Evolutionary conservation across 305 asterid genomes (phyloP).

Genomic region (Rubia tinctorum): DNA sequence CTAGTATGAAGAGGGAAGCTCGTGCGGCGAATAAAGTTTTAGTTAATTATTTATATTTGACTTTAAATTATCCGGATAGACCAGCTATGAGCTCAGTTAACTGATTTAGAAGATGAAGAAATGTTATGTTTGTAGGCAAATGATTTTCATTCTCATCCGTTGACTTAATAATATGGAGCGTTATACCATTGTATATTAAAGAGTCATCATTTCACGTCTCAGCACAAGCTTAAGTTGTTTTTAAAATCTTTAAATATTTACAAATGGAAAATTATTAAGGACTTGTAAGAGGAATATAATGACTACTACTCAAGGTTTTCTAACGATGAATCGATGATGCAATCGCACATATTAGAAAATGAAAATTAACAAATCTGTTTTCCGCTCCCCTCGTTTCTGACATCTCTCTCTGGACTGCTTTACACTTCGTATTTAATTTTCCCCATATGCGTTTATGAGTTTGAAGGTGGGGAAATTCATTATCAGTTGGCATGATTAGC

Average conservation of each 20-base stretch:
- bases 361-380: background rate
- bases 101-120: background rate
- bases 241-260: background rate
- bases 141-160: background rate
- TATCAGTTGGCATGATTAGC: background rate
- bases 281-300: background rate
- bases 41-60: background rate
- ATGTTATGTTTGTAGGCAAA: background rate
- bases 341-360: background rate
- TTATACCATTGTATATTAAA: background rate
- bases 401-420: background rate
- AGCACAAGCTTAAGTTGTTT: background rate
- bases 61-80: background rate
- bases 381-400: background rate
- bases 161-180: background rate
- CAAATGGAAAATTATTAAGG: background rate
- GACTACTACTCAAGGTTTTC: background rate
- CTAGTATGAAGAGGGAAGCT: background rate
- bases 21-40: background rate
- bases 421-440: background rate
- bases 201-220: background rate
- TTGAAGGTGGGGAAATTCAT: background rate
- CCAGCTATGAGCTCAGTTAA: conserved; percentile 2
- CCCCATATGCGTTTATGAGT: background rate
- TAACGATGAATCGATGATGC: background rate